Conservation (phyloP, 2,329 filamentous ascomycete species). For the Trichoderma atroviride region DNA sequence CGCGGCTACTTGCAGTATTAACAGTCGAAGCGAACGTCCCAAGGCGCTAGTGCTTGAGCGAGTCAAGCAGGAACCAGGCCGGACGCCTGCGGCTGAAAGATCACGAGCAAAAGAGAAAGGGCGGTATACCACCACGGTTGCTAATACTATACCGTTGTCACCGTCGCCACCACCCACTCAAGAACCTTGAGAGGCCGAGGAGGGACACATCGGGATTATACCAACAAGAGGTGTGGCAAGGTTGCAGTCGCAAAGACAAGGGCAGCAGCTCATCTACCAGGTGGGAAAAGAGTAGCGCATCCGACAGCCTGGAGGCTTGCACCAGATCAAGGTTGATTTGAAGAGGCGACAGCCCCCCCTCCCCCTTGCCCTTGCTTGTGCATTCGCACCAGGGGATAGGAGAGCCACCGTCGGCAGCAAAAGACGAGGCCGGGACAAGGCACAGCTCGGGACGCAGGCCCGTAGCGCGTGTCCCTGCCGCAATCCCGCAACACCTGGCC, state of each 20-base stretch:
- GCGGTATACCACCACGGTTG: conserved; percentile 12
- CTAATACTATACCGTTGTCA: neutral
- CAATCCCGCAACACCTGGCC: conserved; percentile 6
- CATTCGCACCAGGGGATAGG: neutral
- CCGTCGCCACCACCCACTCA: neutral
- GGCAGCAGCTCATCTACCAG: conserved; percentile 1
- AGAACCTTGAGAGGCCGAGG: neutral
- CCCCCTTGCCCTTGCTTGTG: neutral
- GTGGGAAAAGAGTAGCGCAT: neutral
- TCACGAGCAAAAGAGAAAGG: neutral
- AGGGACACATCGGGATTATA: conserved; percentile 5
- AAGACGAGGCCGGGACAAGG: conserved; percentile 15
- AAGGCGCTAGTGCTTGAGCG: conserved; percentile 11
- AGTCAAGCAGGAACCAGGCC: conserved; percentile 1
- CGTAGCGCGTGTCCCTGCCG: conserved; percentile 15
- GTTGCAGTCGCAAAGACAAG: conserved; percentile 8
- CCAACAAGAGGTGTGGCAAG: neutral
- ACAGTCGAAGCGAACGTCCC: neutral
- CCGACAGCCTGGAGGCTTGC: neutral
- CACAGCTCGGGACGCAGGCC: conserved; percentile 9
- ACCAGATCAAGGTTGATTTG: neutral
- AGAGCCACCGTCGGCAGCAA: conserved; percentile 3
- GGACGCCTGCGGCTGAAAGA: neutral
- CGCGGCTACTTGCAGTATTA: neutral
- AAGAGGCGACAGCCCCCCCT: neutral